Evolutionary conservation across 192 early-diverging fungal species (phyloP).

Genomic region (Coemansia sp.): DNA sequence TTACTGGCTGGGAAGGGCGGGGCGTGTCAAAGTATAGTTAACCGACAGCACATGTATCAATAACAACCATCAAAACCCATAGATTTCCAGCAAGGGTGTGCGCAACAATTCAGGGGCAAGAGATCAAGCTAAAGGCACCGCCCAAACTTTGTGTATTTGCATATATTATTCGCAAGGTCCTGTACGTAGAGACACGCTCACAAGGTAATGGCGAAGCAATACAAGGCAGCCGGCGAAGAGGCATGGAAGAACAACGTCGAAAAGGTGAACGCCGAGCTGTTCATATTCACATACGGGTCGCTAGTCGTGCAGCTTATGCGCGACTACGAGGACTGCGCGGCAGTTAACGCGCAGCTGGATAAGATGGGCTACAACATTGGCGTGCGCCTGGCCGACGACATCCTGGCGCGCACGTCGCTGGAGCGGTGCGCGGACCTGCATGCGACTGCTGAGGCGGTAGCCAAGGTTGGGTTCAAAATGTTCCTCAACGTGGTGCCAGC

Average conservation of each 20-base stretch:
- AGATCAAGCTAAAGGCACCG: no score
- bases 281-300: constrained; percentile 96
- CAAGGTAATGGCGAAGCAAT: constrained; percentile 68
- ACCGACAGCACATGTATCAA: neutral
- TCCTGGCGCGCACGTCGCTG: constrained; percentile 71
- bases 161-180: no score
- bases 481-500: constrained; percentile 88
- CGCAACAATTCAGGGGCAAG: no score
- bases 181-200: no score
- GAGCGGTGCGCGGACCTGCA: constrained; percentile 74
- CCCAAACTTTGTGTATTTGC: no score
- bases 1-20: constrained; percentile 35
- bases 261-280: constrained; percentile 95
- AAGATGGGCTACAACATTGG: constrained; percentile 99
- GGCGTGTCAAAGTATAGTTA: constrained; percentile 37
- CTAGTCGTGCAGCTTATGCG: constrained; percentile 91
- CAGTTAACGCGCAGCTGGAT: constrained; percentile 95
- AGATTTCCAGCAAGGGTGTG: neutral
- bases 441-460: constrained; percentile 90
- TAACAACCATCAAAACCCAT: no score
- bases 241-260: constrained; percentile 93
- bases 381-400: constrained; percentile 90
- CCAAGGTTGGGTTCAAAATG: constrained; percentile 96
- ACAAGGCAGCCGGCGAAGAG: constrained; percentile 85
- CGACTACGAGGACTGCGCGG: constrained; percentile 86